Base-by-base conservation (phyloP, 2,329 filamentous ascomycete species). In the Sclerotinia minor region DNA sequence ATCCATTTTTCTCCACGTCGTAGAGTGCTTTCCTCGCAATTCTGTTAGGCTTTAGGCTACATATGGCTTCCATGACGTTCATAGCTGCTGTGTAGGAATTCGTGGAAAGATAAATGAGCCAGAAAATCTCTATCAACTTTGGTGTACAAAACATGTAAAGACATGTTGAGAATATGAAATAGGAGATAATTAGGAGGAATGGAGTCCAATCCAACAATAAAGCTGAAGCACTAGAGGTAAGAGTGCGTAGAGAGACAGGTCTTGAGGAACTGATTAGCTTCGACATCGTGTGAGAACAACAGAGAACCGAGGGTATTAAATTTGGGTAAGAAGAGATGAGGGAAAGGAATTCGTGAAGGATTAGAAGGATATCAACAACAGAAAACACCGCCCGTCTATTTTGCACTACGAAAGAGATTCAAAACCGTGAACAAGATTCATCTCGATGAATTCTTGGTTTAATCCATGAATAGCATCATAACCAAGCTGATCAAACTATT, bases 81-180 rank as follows among this genome's bases (percentile, higher is more conserved):
- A 76, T 73, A 26, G 75, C 76, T n/a, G 79, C 80, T 44, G 81
- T 81, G 72, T 80, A 80, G 66, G 79, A 80, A 71, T 81, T 81
- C 50, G 79, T 80, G 44, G 76, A 77, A 72, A 81, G 76, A 72
- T 81, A 81, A 58, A 81, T 73, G 71, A 80, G 81, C 79, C 79
- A 81, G 72, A 81, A 81, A 26, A 81, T 73, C 47, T 77, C 75
- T 32, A 79, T 79, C 53, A 78, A 67, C 29, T 71, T 68, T 19
- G 77, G 73, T 52, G 76, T 77, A 66, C 76, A 77, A 65, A 80
- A 77, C 74, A 79, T 79, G 74, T 81, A 81, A 26, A 80, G 72
- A 41, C 76, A 79, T 57, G 77, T 77, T 8, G 79, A 80, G 70
- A 80, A 79, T 64, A 79, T 71, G 55, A 79, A 81, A 71, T 81